phyloP scores from a whole-genome alignment of 805 yeast species.

The Yarrowia alimentaria region DNA sequence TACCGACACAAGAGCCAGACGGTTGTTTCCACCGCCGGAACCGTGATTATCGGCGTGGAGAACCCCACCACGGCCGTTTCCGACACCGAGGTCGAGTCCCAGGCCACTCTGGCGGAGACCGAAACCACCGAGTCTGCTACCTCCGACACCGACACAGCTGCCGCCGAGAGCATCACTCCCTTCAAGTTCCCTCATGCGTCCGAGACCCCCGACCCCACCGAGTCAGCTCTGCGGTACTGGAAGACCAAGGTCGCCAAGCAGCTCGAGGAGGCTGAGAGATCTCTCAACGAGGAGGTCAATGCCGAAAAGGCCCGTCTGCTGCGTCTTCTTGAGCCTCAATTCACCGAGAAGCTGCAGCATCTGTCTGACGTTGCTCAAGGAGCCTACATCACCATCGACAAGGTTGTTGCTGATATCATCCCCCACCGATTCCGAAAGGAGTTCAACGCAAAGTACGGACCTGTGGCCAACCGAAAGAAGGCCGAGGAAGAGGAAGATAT shows the following conservation, averaged over 20 bases:
- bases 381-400: slow-evolving; percentile 26
- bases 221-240: slow-evolving; percentile 32
- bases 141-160: not conserved
- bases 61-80: slow-evolving; percentile 4
- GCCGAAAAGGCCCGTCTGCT: slow-evolving; percentile 30
- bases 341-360: slow-evolving; percentile 33
- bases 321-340: slow-evolving; percentile 31
- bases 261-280: slow-evolving; percentile 33
- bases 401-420: slow-evolving; percentile 84
- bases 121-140: not conserved
- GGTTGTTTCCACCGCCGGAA: slow-evolving; percentile 18
- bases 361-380: slow-evolving; percentile 22
- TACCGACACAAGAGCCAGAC: slow-evolving; percentile 25
- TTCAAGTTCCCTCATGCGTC: slow-evolving; percentile 18
- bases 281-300: slow-evolving; percentile 35
- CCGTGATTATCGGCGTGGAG: slow-evolving; percentile 26
- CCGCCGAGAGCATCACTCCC: slow-evolving; percentile 17
- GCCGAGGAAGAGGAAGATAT: slow-evolving; percentile 18
- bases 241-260: slow-evolving; percentile 33
- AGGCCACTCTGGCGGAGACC: too few relatives aligned
- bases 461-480: slow-evolving; percentile 7
- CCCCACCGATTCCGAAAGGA: slow-evolving; percentile 87
- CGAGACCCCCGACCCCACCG: slow-evolving; percentile 10
- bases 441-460: slow-evolving; percentile 48
- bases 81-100: too few relatives aligned